Percentiles rank a stretch among this genome's conserved stretches.
Conservation (phyloP, 2,329 filamentous ascomycete genomes). For the Cyphellophora attinorum region DNA sequence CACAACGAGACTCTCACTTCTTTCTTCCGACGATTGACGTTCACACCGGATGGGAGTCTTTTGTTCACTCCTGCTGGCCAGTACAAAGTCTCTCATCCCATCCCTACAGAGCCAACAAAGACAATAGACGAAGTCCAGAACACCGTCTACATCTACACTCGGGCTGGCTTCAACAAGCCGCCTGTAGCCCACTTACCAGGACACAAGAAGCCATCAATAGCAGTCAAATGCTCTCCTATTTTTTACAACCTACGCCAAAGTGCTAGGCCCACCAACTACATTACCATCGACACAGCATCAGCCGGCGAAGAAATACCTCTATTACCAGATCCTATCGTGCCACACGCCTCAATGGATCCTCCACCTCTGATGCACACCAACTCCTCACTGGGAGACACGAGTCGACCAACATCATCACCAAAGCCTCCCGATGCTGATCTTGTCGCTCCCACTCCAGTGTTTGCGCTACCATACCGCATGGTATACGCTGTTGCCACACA, state of each 20-base stretch:
- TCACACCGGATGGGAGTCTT: slow-evolving; percentile 89
- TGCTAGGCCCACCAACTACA: slow-evolving; percentile 65
- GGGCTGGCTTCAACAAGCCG: slow-evolving; percentile 92
- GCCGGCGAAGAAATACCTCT: slow-evolving; percentile 70
- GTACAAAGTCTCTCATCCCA: slow-evolving; percentile 70
- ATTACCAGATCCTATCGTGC: slow-evolving; percentile 68
- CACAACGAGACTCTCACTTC: slow-evolving; percentile 95
- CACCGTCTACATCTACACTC: slow-evolving; percentile 95
- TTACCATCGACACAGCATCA: slow-evolving; percentile 90
- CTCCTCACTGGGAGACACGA: slow-evolving; percentile 37
- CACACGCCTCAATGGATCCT: slow-evolving; percentile 66
- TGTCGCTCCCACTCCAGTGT: slow-evolving; percentile 52
- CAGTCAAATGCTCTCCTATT: slow-evolving; percentile 85
- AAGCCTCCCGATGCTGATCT: slow-evolving; percentile 42
- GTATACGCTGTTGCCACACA: slow-evolving; percentile 96
- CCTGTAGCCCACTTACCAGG: slow-evolving; percentile 91
- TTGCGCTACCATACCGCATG: slow-evolving; percentile 83
- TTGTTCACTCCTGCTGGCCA: slow-evolving; percentile 91
- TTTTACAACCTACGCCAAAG: slow-evolving; percentile 71
- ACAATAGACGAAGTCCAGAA: slow-evolving; percentile 80
- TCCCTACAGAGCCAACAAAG: slow-evolving; percentile 59
- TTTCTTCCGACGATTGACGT: slow-evolving; percentile 88
- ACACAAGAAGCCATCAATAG: slow-evolving; percentile 96
- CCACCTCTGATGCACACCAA: slow-evolving; percentile 52
- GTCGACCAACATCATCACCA: slow-evolving; percentile 45